A percentile compares a stretch with the other conserved stretches of the same genome.
Conservation (phyloP, 2,329 filamentous ascomycete species). For the Helicocarpus griseus region DNA sequence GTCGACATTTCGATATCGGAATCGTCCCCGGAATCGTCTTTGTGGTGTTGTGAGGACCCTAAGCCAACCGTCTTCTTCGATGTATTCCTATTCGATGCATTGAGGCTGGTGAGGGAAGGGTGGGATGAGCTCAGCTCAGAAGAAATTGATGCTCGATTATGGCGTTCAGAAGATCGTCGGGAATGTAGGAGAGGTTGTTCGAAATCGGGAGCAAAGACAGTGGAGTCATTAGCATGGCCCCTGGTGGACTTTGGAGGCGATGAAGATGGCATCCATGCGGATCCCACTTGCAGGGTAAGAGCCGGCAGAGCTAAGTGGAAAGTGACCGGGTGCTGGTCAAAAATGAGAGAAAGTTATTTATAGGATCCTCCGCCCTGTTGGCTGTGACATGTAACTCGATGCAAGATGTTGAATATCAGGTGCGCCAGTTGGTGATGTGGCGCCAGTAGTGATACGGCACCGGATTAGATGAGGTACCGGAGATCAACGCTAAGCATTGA, state of each 20-base stretch:
- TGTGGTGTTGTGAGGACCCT: neutral
- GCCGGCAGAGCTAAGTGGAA: neutral
- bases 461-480: neutral
- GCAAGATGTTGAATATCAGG: neutral
- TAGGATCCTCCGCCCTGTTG: neutral
- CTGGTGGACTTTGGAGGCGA: neutral
- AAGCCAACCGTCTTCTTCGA: conserved; percentile 4
- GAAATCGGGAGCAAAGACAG: neutral
- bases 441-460: neutral
- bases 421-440: neutral
- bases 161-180: neutral
- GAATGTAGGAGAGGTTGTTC: neutral
- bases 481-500: neutral
- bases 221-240: conserved; percentile 3
- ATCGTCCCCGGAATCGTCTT: conserved; percentile 24
- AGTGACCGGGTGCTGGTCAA: neutral
- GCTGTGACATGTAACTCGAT: neutral
- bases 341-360: neutral
- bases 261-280: conserved; percentile 9
- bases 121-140: neutral
- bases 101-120: neutral
- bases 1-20: conserved; percentile 37
- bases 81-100: neutral
- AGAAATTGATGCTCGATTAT: neutral
- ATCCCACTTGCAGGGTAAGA: neutral